These are phyloP conservation scores for Nephelium lappaceum DNA, from an alignment of 345 rosid genomes.

Conservation along the genomic window DNA sequence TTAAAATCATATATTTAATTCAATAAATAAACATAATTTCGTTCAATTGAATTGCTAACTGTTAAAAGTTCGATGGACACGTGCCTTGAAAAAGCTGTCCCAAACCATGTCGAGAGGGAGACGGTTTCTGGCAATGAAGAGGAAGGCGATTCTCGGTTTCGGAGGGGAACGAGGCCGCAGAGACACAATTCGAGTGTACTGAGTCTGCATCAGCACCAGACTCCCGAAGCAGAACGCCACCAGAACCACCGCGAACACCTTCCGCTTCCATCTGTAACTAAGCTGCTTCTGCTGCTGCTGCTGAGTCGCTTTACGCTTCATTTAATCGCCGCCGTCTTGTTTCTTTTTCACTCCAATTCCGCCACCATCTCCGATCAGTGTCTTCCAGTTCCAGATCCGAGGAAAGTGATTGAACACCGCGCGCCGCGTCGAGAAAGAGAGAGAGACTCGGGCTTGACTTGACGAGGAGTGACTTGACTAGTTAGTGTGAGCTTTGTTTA, in stretches of 20 bases:
- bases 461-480: not conserved
- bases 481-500: not conserved
- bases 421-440: not conserved
- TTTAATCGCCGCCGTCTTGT: slow-evolving; percentile 21
- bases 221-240: slow-evolving; percentile 61
- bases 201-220: slow-evolving; percentile 62
- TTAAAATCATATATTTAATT: too few relatives aligned
- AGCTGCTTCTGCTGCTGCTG: slow-evolving; percentile 47
- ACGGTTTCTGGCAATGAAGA: slow-evolving; percentile 87
- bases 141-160: slow-evolving; percentile 74
- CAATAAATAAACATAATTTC: too few relatives aligned
- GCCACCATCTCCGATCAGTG: slow-evolving; percentile 24
- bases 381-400: not conserved
- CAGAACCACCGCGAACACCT: slow-evolving; percentile 43
- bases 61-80: too few relatives aligned
- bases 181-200: slow-evolving; percentile 49
- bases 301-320: slow-evolving; percentile 67
- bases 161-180: slow-evolving; percentile 41
- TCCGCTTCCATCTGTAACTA: slow-evolving; percentile 70
- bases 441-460: not conserved
- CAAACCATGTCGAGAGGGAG: slow-evolving; percentile 84
- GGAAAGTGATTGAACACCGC: slow-evolving; percentile 5
- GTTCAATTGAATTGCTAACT: too few relatives aligned
- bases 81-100: slow-evolving; percentile 81
- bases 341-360: slow-evolving; percentile 22